These are phyloP conservation scores for Pichia sp. DNA, from an alignment of 1,139 yeast species.

Conservation along the genomic window DNA sequence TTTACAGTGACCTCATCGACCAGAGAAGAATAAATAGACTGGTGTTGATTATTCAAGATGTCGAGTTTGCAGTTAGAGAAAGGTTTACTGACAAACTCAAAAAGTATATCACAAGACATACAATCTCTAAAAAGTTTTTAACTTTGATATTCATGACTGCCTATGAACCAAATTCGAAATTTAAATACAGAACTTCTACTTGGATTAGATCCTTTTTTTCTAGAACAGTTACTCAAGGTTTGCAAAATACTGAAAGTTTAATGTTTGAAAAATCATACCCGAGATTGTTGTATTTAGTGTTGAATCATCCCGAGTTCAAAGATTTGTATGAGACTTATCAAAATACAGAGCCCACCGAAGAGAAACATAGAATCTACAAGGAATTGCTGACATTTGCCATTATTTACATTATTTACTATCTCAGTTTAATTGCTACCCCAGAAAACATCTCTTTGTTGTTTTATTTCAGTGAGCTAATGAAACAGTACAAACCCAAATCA, in stretches of 20 bases:
- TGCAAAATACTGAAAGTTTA: constrained; percentile 32
- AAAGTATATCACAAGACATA: constrained; percentile 42
- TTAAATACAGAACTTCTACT: constrained; percentile 48
- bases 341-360: neutral
- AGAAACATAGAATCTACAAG: constrained; percentile 18
- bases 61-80: constrained; percentile 48
- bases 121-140: constrained; percentile 57
- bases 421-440: constrained; percentile 53
- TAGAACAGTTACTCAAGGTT: constrained; percentile 26
- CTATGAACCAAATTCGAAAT: constrained; percentile 53
- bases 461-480: constrained; percentile 71
- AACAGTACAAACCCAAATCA: constrained; percentile 48
- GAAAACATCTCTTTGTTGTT: constrained; percentile 68
- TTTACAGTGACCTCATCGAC: constrained; percentile 46
- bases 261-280: constrained; percentile 58
- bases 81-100: constrained; percentile 47
- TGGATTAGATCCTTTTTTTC: constrained; percentile 65
- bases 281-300: constrained; percentile 59
- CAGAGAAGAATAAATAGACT: constrained; percentile 47
- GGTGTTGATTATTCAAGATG: constrained; percentile 61
- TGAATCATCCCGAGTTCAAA: constrained; percentile 67
- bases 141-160: constrained; percentile 69
- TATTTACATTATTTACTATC: constrained; percentile 52
- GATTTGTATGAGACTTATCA: constrained; percentile 33
- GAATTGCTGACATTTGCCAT: constrained; percentile 36